Conservation (phyloP, 257 asterid species). For the Salvia miltiorrhiza region DNA sequence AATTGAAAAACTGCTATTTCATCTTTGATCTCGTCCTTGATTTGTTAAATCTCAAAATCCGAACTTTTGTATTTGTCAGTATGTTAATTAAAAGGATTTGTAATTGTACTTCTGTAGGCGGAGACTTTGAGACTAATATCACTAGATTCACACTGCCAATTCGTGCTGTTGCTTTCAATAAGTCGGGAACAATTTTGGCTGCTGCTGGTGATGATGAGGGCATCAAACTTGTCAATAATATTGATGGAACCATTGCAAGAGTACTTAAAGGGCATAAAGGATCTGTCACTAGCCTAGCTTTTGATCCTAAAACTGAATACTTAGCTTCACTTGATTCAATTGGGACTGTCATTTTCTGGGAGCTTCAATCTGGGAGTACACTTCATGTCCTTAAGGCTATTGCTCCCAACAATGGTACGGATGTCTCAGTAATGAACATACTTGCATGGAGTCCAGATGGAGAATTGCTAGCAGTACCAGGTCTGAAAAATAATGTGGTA, state of each 20-base stretch:
- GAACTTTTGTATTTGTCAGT: neutral
- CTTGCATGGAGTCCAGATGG: constrained; percentile 98
- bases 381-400: constrained; percentile 72
- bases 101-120: constrained; percentile 48
- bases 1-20: neutral
- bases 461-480: constrained; percentile 90
- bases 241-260: constrained; percentile 90
- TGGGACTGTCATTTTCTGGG: constrained; percentile 92
- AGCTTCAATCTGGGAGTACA: constrained; percentile 78
- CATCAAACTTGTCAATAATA: constrained; percentile 83
- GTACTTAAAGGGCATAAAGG: constrained; percentile 95
- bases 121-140: constrained; percentile 88
- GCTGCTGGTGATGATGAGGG: constrained; percentile 98
- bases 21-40: neutral
- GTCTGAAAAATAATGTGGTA: constrained; percentile 88
- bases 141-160: constrained; percentile 93
- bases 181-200: constrained; percentile 87
- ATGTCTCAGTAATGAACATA: constrained; percentile 50
- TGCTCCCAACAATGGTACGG: constrained; percentile 71
- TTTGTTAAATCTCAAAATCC: neutral
- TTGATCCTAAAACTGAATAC: constrained; percentile 91
- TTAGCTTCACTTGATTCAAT: constrained; percentile 82
- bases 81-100: no score
- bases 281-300: constrained; percentile 82
- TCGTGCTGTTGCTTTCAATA: constrained; percentile 81